phyloP scores from a whole-genome alignment of 805 yeast species.

The Cyberlindnera veronae region DNA sequence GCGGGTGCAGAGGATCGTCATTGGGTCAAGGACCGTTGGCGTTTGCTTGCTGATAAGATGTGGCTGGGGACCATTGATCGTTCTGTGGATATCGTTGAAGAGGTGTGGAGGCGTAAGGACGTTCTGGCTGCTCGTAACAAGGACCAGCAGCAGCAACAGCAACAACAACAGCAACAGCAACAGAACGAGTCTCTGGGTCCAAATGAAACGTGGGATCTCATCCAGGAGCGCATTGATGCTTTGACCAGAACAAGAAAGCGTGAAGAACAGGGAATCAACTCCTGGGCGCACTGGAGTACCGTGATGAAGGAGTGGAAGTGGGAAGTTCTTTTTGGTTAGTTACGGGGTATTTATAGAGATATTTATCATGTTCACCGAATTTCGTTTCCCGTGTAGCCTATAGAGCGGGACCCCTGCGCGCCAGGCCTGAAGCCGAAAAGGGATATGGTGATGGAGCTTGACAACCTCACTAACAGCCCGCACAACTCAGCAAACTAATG shows the following conservation, averaged over 20 bases:
- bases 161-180: too few species aligned
- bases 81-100: constrained; percentile 64
- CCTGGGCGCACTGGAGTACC: constrained; percentile 61
- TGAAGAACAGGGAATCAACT: constrained; percentile 41
- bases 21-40: constrained; percentile 62
- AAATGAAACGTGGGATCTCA: constrained; percentile 19
- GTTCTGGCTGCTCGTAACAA: constrained; percentile 2
- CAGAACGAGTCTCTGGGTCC: too few species aligned
- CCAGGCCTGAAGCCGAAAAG: too few species aligned
- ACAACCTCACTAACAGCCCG: too few species aligned
- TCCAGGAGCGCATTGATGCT: constrained; percentile 24
- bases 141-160: constrained; percentile 3
- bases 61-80: constrained; percentile 67
- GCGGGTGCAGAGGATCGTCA: constrained; percentile 52
- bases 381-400: background rate
- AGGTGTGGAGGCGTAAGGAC: constrained; percentile 67
- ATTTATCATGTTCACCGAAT: background rate
- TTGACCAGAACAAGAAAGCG: constrained; percentile 22
- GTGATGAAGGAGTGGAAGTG: constrained; percentile 77
- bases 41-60: constrained; percentile 45
- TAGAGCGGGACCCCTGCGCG: too few species aligned
- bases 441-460: too few species aligned
- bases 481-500: too few species aligned
- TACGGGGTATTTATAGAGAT: background rate
- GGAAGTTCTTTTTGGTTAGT: constrained; percentile 55